These are phyloP conservation scores for Sporothrix humicola DNA, from an alignment of 2,329 filamentous ascomycete species.

Conservation along the genomic window DNA sequence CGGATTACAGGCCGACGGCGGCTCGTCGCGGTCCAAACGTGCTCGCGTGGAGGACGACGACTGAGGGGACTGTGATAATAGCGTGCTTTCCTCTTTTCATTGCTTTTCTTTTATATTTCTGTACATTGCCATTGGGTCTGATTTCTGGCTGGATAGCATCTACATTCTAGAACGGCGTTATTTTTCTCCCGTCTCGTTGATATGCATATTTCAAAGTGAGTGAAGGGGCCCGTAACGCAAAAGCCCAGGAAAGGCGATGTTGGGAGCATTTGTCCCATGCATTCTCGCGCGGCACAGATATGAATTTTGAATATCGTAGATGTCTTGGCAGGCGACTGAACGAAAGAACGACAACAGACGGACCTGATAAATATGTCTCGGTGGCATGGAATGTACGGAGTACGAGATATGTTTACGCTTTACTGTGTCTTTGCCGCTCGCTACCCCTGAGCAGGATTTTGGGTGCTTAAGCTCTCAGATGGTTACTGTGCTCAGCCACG, in stretches of 20 bases:
- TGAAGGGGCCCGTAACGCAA: no score
- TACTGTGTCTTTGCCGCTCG: neutral
- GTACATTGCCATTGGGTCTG: neutral
- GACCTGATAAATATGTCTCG: no score
- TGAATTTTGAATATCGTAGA: no score
- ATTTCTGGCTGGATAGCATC: slow-evolving; percentile 25
- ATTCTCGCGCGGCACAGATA: no score
- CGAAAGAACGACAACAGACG: no score
- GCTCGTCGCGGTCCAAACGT: slow-evolving; percentile 66
- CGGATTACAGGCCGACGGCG: slow-evolving; percentile 67
- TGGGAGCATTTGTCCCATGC: no score
- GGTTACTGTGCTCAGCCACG: slow-evolving; percentile 8
- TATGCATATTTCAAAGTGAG: neutral
- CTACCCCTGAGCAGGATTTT: neutral
- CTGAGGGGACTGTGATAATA: slow-evolving; percentile 36
- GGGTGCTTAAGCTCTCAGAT: neutral
- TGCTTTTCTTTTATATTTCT: neutral
- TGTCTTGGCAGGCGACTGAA: no score
- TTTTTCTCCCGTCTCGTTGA: neutral
- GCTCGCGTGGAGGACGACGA: slow-evolving; percentile 75
- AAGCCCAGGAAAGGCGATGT: no score
- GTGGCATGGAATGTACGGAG: no score
- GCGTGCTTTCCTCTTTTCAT: neutral
- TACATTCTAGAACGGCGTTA: slow-evolving; percentile 20
- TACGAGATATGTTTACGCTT: no score